A percentile compares a stretch with the other conserved stretches of the same genome.
Conservation (phyloP, 257 asterid genomes). For the Craterostigma plantagineum region DNA sequence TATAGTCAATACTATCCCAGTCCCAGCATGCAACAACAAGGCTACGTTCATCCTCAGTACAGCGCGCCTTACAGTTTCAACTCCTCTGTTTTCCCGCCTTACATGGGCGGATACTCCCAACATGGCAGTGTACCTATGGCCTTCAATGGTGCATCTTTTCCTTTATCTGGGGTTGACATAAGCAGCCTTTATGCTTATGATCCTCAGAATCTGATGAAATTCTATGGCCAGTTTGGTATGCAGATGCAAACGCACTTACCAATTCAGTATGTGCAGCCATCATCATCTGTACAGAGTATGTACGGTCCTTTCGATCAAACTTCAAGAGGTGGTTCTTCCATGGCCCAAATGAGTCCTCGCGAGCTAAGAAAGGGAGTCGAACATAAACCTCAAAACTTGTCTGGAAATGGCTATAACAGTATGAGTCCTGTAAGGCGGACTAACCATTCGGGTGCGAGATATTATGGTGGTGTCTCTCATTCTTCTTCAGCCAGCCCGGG, state of each 20-base stretch:
- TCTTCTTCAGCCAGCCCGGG: too few species aligned
- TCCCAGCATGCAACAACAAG: conserved; percentile 17
- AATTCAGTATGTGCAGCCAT: conserved; percentile 16
- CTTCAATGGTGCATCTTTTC: conserved; percentile 6
- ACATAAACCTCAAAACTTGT: conserved; percentile 9
- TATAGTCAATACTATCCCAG: conserved; percentile 12
- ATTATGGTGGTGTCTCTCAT: conserved; percentile 10
- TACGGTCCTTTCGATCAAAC: conserved; percentile 13
- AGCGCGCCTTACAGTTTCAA: conserved; percentile 18
- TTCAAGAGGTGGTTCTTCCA: too few species aligned
- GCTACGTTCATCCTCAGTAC: conserved; percentile 19
- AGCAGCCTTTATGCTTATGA: conserved; percentile 14
- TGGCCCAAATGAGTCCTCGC: too few species aligned
- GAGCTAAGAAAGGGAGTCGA: conserved; percentile 9
- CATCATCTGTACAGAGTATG: conserved; percentile 8
- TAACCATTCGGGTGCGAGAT: conserved; percentile 12
- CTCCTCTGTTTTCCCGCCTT: conserved; percentile 15
- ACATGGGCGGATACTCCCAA: conserved; percentile 20
- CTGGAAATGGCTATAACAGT: conserved; percentile 8
- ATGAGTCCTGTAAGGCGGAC: conserved; percentile 11
- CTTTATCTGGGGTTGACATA: too few species aligned
- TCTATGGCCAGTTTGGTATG: conserved; percentile 17
- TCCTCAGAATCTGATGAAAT: conserved; percentile 15
- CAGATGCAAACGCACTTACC: conserved; percentile 12
- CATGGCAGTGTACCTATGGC: conserved; percentile 16